Base-by-base conservation (phyloP, 2,329 filamentous ascomycete species). In the Verticillium albo-atrum region DNA sequence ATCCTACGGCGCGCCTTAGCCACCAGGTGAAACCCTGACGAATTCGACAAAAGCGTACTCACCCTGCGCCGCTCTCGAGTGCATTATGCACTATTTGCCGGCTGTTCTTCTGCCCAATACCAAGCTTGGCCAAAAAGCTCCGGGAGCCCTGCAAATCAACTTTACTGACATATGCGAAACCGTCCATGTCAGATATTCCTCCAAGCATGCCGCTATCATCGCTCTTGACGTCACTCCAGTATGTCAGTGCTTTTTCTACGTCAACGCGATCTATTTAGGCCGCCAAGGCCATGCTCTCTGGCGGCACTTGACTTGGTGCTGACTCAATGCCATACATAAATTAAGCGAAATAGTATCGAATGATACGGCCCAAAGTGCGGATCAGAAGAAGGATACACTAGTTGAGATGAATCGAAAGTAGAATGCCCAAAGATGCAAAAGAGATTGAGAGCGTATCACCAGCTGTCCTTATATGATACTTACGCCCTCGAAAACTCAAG, bases 111-210 rank as follows among this genome's bases (percentile, higher is more conserved):
- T 69, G 63, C 28, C 68, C 69, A 53, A 80, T 69, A 3, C 82
- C 82, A 2, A 92, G 34, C 68, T 89, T 90, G 7, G 84, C 81
- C 32, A 92, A 72, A 71, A 92, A 91, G 55, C 81, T 86, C 28
- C 82, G 80, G 0, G 86, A 90, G 35, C 87, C 88, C 17, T 37
- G 34, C 34, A 37, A n/a, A 37, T 37, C 34, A 37, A n/a, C 34
- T 15, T 37, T 37, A 15, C 14, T 37, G 34, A 37, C 14, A 37
- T 37, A 15, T 12, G 34, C 34, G 14, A 15, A 37, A n/a, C 34
- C 34, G 10, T 37, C 14, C 34, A 37, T 2, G 34, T 15, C 14
- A 6, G 34, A 15, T 15, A 37, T 15, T 37, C 34, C 34, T 6
- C 34, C 34, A n/a, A 37, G 34, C 34, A 37, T 37, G 34, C 34